phyloP scores from a whole-genome alignment of 306 rosid genomes.

The Quercus gilva region DNA sequence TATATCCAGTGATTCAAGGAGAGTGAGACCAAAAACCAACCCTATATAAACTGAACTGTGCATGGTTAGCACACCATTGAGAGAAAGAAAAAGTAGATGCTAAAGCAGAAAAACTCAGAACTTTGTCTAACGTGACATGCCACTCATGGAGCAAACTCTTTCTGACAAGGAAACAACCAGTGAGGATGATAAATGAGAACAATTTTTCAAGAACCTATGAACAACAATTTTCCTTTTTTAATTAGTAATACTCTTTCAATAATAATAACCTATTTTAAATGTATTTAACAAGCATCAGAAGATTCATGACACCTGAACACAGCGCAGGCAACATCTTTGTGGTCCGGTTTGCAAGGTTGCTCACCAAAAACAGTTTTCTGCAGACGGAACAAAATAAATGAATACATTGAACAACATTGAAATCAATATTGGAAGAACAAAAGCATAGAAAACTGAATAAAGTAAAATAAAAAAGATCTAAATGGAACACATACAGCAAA shows the following conservation, averaged over 20 bases:
- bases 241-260: not conserved
- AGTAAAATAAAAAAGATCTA: conserved; percentile 1
- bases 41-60: too few species aligned
- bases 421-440: not conserved
- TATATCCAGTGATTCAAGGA: not conserved
- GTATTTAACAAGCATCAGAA: not conserved
- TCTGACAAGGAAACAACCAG: not conserved
- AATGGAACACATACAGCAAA: conserved; percentile 66
- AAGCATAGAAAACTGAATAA: not conserved
- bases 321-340: conserved; percentile 48
- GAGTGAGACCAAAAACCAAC: too few species aligned
- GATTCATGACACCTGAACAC: conserved; percentile 40
- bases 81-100: not conserved
- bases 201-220: not conserved
- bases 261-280: not conserved
- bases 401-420: not conserved
- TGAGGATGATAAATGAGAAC: not conserved
- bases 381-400: conserved; percentile 22
- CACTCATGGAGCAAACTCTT: not conserved
- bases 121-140: not conserved
- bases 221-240: not conserved
- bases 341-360: conserved; percentile 66
- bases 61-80: not conserved
- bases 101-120: not conserved
- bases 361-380: conserved; percentile 93